Percentiles rank a stretch among this genome's conserved stretches.
Evolutionary conservation across 2,329 filamentous ascomycete genomes (phyloP).

Genomic region (Fusarium oligoseptatum): DNA sequence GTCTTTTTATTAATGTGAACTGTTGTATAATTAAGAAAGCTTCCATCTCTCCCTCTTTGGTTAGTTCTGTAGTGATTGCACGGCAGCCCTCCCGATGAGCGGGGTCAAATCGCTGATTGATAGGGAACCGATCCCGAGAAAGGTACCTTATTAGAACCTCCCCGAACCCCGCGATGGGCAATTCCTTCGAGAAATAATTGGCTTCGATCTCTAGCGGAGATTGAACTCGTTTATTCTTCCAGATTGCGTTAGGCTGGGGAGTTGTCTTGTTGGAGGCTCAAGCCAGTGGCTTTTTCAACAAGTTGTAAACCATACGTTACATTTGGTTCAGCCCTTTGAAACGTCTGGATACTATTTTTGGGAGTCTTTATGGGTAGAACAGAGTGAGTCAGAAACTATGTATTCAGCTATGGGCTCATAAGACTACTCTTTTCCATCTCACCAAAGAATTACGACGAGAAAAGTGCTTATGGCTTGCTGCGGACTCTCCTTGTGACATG

Average conservation of each 20-base stretch:
- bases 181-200: not conserved
- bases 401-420: not conserved
- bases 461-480: not conserved
- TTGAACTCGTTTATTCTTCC: conserved; percentile 30
- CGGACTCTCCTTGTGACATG: not conserved
- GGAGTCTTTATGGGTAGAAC: not conserved
- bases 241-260: conserved; percentile 20
- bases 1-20: not conserved
- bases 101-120: not conserved
- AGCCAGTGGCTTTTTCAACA: not conserved
- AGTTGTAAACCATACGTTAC: not conserved
- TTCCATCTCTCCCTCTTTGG: conserved; percentile 1
- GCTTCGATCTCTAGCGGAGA: not conserved
- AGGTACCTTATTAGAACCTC: not conserved
- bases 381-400: not conserved
- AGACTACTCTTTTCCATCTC: not conserved
- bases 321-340: not conserved
- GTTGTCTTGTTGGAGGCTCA: not conserved
- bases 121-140: not conserved
- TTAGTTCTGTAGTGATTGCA: not conserved
- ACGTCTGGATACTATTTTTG: not conserved
- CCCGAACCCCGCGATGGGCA: not conserved
- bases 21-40: conserved; percentile 5
- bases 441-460: not conserved
- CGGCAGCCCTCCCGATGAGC: not conserved